Conservation (phyloP, 768 basidiomycete species). For the Podaxis sp. region DNA sequence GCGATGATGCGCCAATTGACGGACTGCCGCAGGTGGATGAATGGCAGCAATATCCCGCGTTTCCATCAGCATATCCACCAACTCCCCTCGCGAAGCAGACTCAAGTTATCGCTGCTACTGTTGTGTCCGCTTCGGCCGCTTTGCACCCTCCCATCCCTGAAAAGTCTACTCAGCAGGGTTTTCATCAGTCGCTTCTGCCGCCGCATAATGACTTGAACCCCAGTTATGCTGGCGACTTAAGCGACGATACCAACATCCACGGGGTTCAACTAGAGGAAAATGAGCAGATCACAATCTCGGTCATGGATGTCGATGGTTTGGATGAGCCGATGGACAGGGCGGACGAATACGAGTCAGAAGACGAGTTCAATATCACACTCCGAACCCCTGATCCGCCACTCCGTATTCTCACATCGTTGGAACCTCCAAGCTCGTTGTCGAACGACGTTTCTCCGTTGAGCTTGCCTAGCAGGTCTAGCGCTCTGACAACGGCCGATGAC, state of each 20-base stretch:
- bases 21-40: slow-evolving; percentile 41
- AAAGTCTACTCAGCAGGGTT: slow-evolving; percentile 52
- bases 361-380: slow-evolving; percentile 65
- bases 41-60: slow-evolving; percentile 71
- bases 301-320: slow-evolving; percentile 30
- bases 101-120: slow-evolving; percentile 26
- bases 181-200: slow-evolving; percentile 68
- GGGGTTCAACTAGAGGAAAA: slow-evolving; percentile 37
- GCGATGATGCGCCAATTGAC: slow-evolving; percentile 15
- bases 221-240: slow-evolving; percentile 58
- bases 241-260: slow-evolving; percentile 42
- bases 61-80: slow-evolving; percentile 76
- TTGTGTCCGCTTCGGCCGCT: slow-evolving; percentile 15
- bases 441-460: slow-evolving; percentile 20
- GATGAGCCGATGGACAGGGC: slow-evolving; percentile 22
- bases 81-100: slow-evolving; percentile 51
- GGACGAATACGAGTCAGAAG: slow-evolving; percentile 47
- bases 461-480: slow-evolving; percentile 31
- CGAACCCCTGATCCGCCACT: slow-evolving; percentile 51
- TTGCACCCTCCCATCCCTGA: slow-evolving; percentile 38
- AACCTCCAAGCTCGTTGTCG: not conserved
- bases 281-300: slow-evolving; percentile 28
- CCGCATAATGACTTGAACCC: slow-evolving; percentile 58
- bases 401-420: slow-evolving; percentile 8
- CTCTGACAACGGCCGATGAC: slow-evolving; percentile 37